Base-by-base conservation (phyloP, 2,329 filamentous ascomycete species). In the Colletotrichum sp. region DNA sequence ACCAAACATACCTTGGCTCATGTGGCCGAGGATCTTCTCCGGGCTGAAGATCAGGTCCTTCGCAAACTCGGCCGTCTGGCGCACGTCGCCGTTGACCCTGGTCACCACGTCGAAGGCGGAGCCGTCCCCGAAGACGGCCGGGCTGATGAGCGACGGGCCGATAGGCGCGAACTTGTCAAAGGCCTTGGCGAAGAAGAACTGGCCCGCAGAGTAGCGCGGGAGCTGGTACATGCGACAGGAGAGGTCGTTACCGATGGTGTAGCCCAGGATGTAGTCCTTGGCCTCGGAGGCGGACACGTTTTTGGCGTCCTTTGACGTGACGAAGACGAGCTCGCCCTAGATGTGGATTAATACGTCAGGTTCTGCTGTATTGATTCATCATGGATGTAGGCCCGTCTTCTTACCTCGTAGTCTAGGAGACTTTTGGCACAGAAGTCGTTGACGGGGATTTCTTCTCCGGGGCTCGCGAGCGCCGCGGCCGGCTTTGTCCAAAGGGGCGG, bases 241-340 rank as follows among this genome's bases (percentile, higher is more conserved):
- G 30, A 90, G 80, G 76, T 90, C 89, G 80, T 92, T 92, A 55
- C 88, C 88, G 32, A 87, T 87, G 0, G 90, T 90, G 78, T 91
- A 92, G 26, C 90, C 90, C 2, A 91, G 85, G 4, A 92, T 84
- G 78, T 90, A 90, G 36, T 88, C 84, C 8, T 88, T 78, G 8
- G 88, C 88, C 52, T 90, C 85, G 1, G 83, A 83, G 65, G 88
- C 87, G 5, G 83, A 77, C 5, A 90, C 85, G 68, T 90, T 86
- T 79, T 89, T 89, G 68, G 84, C 86, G 39, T 86, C 84, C 32
- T 86, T 85, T 9, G 87, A 87, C 21, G 24, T 59, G 55, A 59
- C 55, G 55, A 59, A 59, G 55, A 59, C 55, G 24, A 59, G 55
- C 24, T 59, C 55, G 15, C 55, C 55, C 55, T 59, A 24, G 21